Evolutionary conservation across 805 yeast genomes (phyloP).

Genomic region (Kodamaea neixiangensis): DNA sequence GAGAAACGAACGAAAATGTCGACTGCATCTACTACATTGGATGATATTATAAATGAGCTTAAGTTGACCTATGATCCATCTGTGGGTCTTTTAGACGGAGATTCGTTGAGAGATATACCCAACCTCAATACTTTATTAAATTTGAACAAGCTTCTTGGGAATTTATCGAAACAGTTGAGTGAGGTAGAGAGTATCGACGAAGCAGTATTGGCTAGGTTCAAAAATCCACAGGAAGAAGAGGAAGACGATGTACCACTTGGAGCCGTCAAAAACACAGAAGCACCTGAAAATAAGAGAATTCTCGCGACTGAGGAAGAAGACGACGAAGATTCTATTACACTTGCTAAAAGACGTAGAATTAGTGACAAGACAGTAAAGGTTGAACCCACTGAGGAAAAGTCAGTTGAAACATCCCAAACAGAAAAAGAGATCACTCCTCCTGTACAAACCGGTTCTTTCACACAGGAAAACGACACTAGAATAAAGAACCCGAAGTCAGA

Average conservation of each 20-base stretch:
- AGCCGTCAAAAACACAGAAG: constrained; percentile 8
- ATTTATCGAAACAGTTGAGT: constrained; percentile 40
- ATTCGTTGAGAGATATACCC: constrained; percentile 43
- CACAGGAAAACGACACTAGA: constrained; percentile 57
- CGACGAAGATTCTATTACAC: constrained; percentile 9
- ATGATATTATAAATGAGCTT: constrained; percentile 53
- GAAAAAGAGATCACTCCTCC: constrained; percentile 42
- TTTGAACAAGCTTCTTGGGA: constrained; percentile 44
- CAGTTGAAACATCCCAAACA: constrained; percentile 7
- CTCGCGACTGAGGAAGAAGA: constrained; percentile 9
- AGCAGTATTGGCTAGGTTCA: constrained; percentile 18
- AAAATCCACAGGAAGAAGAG: constrained; percentile 7
- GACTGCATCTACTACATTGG: constrained; percentile 45
- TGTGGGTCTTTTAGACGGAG: constrained; percentile 64
- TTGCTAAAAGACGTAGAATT: constrained; percentile 5
- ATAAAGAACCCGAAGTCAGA: constrained; percentile 74
- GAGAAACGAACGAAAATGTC: background rate
- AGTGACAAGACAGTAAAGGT: constrained; percentile 2
- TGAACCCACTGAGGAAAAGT: constrained; percentile 6
- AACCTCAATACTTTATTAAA: constrained; percentile 46
- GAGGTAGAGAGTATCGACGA: constrained; percentile 34
- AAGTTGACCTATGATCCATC: constrained; percentile 58
- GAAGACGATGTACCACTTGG: constrained; percentile 15
- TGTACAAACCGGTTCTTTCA: constrained; percentile 44
- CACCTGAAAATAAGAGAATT: constrained; percentile 1